phyloP scores from a whole-genome alignment of 768 basidiomycete species.

The Tylopilus sp. region DNA sequence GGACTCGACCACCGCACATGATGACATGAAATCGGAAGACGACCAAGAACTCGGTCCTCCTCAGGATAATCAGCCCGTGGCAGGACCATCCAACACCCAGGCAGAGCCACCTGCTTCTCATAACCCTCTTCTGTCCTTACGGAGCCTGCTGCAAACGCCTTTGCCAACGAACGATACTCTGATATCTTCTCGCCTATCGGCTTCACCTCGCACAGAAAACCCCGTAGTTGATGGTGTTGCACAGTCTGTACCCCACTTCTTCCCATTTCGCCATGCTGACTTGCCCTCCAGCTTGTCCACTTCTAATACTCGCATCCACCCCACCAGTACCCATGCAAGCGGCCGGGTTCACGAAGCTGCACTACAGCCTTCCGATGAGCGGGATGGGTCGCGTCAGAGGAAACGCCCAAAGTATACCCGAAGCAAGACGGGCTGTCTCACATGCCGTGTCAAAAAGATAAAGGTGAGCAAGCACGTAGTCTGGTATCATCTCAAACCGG shows the following conservation, averaged over 20 bases:
- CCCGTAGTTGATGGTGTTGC: slow-evolving; percentile 51
- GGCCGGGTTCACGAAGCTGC: slow-evolving; percentile 47
- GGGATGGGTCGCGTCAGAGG: slow-evolving; percentile 53
- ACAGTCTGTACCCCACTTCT: slow-evolving; percentile 43
- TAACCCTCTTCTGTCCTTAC: slow-evolving; percentile 32
- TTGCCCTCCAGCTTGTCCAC: slow-evolving; percentile 32
- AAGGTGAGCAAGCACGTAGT: slow-evolving; percentile 52
- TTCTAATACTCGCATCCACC: slow-evolving; percentile 39
- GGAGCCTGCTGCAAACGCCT: slow-evolving; percentile 31
- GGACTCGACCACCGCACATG: slow-evolving; percentile 27
- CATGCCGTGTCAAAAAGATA: slow-evolving; percentile 92
- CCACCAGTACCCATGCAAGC: slow-evolving; percentile 33
- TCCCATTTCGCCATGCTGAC: slow-evolving; percentile 15
- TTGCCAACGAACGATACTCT: slow-evolving; percentile 26
- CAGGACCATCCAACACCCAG: slow-evolving; percentile 31
- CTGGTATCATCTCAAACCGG: neutral
- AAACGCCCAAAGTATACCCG: slow-evolving; percentile 92
- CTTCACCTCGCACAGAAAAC: slow-evolving; percentile 29
- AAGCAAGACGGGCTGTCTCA: slow-evolving; percentile 91
- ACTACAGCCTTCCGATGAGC: slow-evolving; percentile 46
- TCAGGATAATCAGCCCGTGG: slow-evolving; percentile 23
- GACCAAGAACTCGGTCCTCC: slow-evolving; percentile 29
- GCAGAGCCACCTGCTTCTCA: slow-evolving; percentile 22
- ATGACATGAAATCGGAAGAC: slow-evolving; percentile 37
- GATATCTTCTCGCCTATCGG: slow-evolving; percentile 29